Evolutionary conservation across 2,329 filamentous ascomycete species (phyloP).

Genomic region (Paramyrothecium roridum): DNA sequence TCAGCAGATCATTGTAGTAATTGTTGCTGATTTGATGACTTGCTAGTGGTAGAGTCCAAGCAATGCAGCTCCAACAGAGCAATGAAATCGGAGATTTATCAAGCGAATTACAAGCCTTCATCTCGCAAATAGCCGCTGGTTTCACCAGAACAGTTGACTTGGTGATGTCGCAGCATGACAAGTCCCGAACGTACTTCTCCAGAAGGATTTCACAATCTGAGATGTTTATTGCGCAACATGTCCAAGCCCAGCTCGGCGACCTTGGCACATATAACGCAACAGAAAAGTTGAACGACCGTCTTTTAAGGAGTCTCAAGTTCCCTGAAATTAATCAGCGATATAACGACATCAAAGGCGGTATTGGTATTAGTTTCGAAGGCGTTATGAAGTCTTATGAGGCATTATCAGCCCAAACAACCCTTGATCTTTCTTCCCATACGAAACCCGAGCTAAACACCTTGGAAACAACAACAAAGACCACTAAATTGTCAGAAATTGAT

Average conservation of each 20-base stretch:
- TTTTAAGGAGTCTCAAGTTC: not conserved
- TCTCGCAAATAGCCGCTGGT: rapidly evolving
- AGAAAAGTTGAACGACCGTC: not conserved
- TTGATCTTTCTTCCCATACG: no score
- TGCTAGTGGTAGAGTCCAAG: not conserved
- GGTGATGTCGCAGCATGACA: no score
- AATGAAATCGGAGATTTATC: not conserved
- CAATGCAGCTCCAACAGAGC: not conserved
- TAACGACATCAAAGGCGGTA: not conserved
- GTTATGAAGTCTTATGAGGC: not conserved
- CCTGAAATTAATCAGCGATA: not conserved
- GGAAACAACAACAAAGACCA: not conserved
- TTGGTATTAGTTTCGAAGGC: not conserved
- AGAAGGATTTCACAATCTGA: no score
- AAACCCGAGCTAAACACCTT: no score
- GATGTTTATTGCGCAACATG: no score
- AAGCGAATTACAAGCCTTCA: conserved; percentile 1
- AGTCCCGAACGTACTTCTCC: no score
- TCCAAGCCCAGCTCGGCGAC: no score
- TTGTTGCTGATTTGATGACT: no score
- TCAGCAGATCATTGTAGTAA: no score
- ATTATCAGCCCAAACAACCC: not conserved
- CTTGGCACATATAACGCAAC: no score
- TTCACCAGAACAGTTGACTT: not conserved
- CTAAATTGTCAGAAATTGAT: not conserved